A percentile compares a stretch with the other conserved stretches of the same genome.
These are phyloP conservation scores for Xerocomellus chrysenteron DNA, from an alignment of 768 basidiomycete species.

Conservation along the genomic window DNA sequence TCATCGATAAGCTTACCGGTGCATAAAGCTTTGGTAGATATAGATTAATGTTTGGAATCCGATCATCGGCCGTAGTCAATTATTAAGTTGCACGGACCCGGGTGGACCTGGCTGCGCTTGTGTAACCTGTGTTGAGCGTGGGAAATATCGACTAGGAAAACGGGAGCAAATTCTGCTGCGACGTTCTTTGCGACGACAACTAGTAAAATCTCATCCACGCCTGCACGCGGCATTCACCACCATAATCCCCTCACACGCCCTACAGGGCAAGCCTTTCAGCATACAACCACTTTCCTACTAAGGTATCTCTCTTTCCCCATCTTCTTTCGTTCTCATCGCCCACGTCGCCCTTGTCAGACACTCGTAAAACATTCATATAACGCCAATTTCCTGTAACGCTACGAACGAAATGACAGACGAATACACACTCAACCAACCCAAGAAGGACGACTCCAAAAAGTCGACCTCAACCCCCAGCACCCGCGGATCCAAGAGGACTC, in stretches of 20 bases:
- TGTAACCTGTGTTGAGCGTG: slow-evolving; percentile 21
- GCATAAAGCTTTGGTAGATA: slow-evolving; percentile 16
- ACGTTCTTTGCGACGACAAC: slow-evolving; percentile 39
- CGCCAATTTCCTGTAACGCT: slow-evolving; percentile 42
- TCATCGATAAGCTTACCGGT: slow-evolving; percentile 66
- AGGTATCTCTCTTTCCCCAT: slow-evolving; percentile 36
- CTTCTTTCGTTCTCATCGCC: slow-evolving; percentile 14
- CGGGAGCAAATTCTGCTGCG: neutral
- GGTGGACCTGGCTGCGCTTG: slow-evolving; percentile 4
- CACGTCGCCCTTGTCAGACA: slow-evolving; percentile 33
- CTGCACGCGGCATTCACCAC: slow-evolving; percentile 54
- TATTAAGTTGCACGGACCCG: slow-evolving; percentile 4
- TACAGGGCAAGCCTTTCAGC: slow-evolving; percentile 80
- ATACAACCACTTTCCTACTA: slow-evolving; percentile 41
- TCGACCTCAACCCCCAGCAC: slow-evolving; percentile 42
- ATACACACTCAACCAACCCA: slow-evolving; percentile 48
- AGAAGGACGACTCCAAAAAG: slow-evolving; percentile 74
- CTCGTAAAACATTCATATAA: slow-evolving; percentile 48
- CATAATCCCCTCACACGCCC: slow-evolving; percentile 76
- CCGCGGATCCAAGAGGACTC: slow-evolving; percentile 59
- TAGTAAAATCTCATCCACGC: slow-evolving; percentile 49
- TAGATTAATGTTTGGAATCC: slow-evolving; percentile 12
- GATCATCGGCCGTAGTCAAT: slow-evolving; percentile 3
- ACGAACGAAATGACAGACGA: slow-evolving; percentile 92
- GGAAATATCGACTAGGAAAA: slow-evolving; percentile 25